phyloP scores from a whole-genome alignment of 1,284 basidiomycete genomes.

The Peniophora sp. region DNA sequence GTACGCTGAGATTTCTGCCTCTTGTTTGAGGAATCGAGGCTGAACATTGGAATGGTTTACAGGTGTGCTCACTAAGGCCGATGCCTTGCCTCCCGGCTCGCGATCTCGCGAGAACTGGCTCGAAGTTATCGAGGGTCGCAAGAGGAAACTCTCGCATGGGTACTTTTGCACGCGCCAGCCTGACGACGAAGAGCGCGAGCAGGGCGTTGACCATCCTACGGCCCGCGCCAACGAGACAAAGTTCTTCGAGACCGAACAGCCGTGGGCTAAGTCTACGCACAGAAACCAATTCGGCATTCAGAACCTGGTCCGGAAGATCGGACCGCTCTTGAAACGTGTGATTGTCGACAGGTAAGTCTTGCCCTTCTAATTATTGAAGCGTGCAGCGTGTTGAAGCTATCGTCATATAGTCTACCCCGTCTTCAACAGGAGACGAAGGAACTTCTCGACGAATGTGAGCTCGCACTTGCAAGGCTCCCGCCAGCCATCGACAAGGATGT shows the following conservation, averaged over 20 bases:
- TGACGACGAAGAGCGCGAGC: conserved; percentile 44
- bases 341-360: conserved; percentile 43
- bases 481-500: conserved; percentile 30
- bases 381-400: neutral
- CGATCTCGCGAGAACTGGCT: conserved; percentile 51
- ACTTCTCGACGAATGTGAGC: conserved; percentile 26
- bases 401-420: conserved; percentile 31
- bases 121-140: conserved; percentile 42
- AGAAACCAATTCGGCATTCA: conserved; percentile 45
- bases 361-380: neutral
- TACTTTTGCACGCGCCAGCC: conserved; percentile 66
- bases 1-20: conserved; percentile 19
- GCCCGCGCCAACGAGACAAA: conserved; percentile 30
- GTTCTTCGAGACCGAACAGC: conserved; percentile 40
- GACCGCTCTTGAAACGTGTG: conserved; percentile 38
- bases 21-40: neutral
- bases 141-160: conserved; percentile 40
- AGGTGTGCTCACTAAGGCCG: conserved; percentile 66
- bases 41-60: neutral
- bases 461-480: conserved; percentile 35
- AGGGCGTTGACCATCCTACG: conserved; percentile 25
- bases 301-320: conserved; percentile 46
- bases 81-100: conserved; percentile 38
- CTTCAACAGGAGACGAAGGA: conserved; percentile 27
- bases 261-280: conserved; percentile 41